Evolutionary conservation across 768 basidiomycete genomes (phyloP).

Genomic region (Brasilioporus rufonigricans): DNA sequence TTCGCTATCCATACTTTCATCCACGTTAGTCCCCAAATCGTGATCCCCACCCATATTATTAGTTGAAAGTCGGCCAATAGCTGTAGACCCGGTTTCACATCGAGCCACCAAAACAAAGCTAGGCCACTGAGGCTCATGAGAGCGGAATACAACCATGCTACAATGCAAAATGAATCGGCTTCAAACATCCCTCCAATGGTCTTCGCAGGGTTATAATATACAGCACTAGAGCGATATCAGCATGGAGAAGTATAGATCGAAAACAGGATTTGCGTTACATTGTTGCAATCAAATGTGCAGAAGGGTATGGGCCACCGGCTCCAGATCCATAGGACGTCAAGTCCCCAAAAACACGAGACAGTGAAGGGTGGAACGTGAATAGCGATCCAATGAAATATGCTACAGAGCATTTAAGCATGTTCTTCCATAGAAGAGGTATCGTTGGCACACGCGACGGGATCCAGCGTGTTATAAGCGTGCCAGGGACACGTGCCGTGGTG

Average conservation of each 20-base stretch:
- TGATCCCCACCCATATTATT: slow-evolving; percentile 79
- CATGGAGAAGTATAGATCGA: not conserved
- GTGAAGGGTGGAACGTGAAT: slow-evolving; percentile 83
- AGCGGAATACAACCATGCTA: slow-evolving; percentile 67
- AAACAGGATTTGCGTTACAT: slow-evolving; percentile 45
- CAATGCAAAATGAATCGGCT: slow-evolving; percentile 77
- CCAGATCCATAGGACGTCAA: slow-evolving; percentile 50
- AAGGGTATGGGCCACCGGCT: slow-evolving; percentile 57
- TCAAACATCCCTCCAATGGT: slow-evolving; percentile 92
- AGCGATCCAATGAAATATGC: slow-evolving; percentile 88
- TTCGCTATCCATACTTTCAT: slow-evolving; percentile 89
- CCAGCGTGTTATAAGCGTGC: slow-evolving; percentile 5
- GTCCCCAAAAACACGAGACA: slow-evolving; percentile 69
- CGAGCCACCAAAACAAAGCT: slow-evolving; percentile 77
- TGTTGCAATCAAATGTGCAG: slow-evolving; percentile 91
- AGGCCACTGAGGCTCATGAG: slow-evolving; percentile 75
- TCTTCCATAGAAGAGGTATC: slow-evolving; percentile 55
- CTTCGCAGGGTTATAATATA: slow-evolving; percentile 94
- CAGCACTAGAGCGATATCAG: slow-evolving; percentile 46
- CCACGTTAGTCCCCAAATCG: slow-evolving; percentile 83
- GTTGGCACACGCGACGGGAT: slow-evolving; percentile 29
- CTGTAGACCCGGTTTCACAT: slow-evolving; percentile 65
- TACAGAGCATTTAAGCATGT: slow-evolving; percentile 86
- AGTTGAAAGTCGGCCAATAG: slow-evolving; percentile 72
- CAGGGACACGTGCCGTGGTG: slow-evolving; percentile 7